phyloP scores from a whole-genome alignment of 2,329 filamentous ascomycete species.

The Colletotrichum abscissum region DNA sequence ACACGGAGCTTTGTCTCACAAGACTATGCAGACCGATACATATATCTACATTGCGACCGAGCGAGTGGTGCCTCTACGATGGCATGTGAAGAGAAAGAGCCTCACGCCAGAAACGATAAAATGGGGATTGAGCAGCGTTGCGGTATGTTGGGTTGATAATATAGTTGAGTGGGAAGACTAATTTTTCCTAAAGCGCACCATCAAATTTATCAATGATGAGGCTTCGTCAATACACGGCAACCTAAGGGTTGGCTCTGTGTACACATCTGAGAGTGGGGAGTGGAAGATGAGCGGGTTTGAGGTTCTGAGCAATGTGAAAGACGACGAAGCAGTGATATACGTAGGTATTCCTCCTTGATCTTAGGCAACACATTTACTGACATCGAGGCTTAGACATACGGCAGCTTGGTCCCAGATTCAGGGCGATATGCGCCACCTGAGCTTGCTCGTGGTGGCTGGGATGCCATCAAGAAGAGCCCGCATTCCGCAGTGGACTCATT shows the following conservation, averaged over 20 bases:
- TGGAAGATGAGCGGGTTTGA: slow-evolving; percentile 98
- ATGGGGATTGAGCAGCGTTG: slow-evolving; percentile 92
- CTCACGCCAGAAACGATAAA: slow-evolving; percentile 92
- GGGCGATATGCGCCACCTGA: slow-evolving; percentile 89
- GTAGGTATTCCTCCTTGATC: background rate
- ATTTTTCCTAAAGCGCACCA: slow-evolving; percentile 71
- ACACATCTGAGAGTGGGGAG: slow-evolving; percentile 94
- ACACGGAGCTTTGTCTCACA: slow-evolving; percentile 37
- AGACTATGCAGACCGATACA: slow-evolving; percentile 77
- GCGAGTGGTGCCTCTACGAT: slow-evolving; percentile 84
- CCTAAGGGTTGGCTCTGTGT: slow-evolving; percentile 86
- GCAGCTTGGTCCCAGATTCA: slow-evolving; percentile 87
- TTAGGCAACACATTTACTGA: slow-evolving; percentile 22
- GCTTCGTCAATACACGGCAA: slow-evolving; percentile 91
- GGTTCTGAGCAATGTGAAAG: slow-evolving; percentile 92
- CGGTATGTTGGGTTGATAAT: slow-evolving; percentile 61
- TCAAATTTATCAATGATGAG: slow-evolving; percentile 97
- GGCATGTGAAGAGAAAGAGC: slow-evolving; percentile 90
- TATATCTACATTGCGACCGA: slow-evolving; percentile 98
- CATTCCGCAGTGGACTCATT: slow-evolving; percentile 88
- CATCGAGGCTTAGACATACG: slow-evolving; percentile 72
- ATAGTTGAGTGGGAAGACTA: background rate
- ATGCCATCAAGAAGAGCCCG: slow-evolving; percentile 85
- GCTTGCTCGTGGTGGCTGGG: slow-evolving; percentile 89
- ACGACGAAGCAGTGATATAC: slow-evolving; percentile 94